Conservation (phyloP, 2,329 filamentous ascomycete genomes). For the Fusarium annulatum region DNA sequence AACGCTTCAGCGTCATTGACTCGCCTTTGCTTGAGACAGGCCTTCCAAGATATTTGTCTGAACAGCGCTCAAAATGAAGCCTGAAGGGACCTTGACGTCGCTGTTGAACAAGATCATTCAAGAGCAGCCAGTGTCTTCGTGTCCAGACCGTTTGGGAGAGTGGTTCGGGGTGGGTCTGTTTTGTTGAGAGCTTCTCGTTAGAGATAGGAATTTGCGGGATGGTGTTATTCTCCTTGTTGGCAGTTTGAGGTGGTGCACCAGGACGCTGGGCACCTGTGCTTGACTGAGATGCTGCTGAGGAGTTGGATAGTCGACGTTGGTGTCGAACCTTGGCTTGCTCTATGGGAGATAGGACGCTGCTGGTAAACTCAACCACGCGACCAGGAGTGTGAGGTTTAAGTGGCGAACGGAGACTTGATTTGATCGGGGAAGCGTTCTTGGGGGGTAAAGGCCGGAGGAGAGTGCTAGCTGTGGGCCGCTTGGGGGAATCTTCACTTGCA, state of each 20-base stretch:
- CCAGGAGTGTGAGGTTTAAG: constrained; percentile 68
- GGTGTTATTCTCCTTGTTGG: constrained; percentile 51
- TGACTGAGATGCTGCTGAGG: constrained; percentile 31
- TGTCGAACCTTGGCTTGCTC: constrained; percentile 53
- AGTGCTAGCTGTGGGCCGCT: constrained; percentile 49
- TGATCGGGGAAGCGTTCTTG: constrained; percentile 64
- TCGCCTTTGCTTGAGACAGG: constrained; percentile 59
- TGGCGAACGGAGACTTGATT: constrained; percentile 68
- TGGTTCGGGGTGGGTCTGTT: constrained; percentile 26
- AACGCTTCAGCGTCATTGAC: constrained; percentile 61
- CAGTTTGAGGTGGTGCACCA: constrained; percentile 20
- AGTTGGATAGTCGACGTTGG: constrained; percentile 46
- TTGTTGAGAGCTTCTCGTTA: constrained; percentile 43
- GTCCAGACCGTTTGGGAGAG: constrained; percentile 61
- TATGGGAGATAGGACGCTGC: constrained; percentile 60
- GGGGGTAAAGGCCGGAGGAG: constrained; percentile 62
- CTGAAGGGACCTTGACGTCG: constrained; percentile 56
- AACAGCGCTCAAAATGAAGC: constrained; percentile 42
- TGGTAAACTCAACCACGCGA: constrained; percentile 68
- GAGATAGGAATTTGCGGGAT: constrained; percentile 43
- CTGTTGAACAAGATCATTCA: constrained; percentile 64
- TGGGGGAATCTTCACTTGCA: constrained; percentile 52
- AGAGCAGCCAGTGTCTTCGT: constrained; percentile 63
- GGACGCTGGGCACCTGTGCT: constrained; percentile 23
- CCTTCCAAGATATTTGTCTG: constrained; percentile 59